Percentiles rank a stretch among this genome's conserved stretches.
phyloP scores from a whole-genome alignment of 257 asterid genomes.

The Linderniella brevidens region DNA sequence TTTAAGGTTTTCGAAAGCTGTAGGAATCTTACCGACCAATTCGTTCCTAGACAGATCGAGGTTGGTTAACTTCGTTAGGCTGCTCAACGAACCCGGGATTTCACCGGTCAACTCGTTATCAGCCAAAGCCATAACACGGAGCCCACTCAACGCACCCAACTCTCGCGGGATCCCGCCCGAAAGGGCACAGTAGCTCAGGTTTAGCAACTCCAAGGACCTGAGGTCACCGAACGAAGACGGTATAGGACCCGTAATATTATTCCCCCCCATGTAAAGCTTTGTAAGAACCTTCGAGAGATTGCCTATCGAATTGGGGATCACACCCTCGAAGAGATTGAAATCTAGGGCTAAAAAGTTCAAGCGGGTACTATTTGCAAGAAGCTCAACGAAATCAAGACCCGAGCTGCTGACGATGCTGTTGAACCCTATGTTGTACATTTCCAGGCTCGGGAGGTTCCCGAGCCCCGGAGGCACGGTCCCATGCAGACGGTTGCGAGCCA shows the following conservation, averaged over 20 bases:
- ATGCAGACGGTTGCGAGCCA: conserved; percentile 32
- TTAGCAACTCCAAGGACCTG: conserved; percentile 18
- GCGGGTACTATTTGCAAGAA: conserved; percentile 26
- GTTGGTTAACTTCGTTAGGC: conserved; percentile 20
- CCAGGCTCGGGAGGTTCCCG: conserved; percentile 34
- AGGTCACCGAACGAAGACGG: conserved; percentile 43
- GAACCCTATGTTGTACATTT: conserved; percentile 33
- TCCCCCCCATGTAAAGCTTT: conserved; percentile 29
- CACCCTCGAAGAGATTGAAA: conserved; percentile 30
- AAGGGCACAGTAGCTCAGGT: conserved; percentile 15
- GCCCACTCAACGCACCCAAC: conserved; percentile 22
- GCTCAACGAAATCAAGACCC: conserved; percentile 23
- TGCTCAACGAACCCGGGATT: conserved; percentile 32
- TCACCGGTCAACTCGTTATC: conserved; percentile 25
- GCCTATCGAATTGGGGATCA: conserved; percentile 40
- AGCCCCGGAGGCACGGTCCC: conserved; percentile 52
- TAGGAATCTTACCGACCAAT: conserved; percentile 30
- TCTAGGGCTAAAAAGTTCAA: conserved; percentile 31
- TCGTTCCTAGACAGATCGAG: conserved; percentile 37
- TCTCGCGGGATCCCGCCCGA: conserved; percentile 40
- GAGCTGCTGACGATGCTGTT: conserved; percentile 29
- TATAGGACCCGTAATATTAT: conserved; percentile 22
- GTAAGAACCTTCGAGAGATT: conserved; percentile 31
- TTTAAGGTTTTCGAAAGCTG: conserved; percentile 17
- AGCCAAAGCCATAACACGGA: conserved; percentile 21